phyloP scores from a whole-genome alignment of 345 rosid species.

The Iberis pinnata region DNA sequence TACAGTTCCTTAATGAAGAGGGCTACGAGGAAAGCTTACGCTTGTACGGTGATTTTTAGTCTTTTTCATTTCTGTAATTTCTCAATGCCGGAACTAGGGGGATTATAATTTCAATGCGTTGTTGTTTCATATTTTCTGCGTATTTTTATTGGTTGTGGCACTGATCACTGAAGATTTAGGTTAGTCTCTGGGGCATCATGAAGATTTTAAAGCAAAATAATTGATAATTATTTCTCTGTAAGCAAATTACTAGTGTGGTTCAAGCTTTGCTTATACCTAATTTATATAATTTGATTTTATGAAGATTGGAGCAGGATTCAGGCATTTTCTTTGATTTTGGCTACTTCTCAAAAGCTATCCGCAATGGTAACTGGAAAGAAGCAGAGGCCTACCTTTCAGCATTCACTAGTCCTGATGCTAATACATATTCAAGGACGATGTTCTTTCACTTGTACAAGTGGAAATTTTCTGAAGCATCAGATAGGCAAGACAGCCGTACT shows the following conservation, averaged over 20 bases:
- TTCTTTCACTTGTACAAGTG: slow-evolving; percentile 27
- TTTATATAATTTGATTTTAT: not conserved
- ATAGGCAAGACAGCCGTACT: slow-evolving; percentile 14
- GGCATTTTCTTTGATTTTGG: slow-evolving; percentile 24
- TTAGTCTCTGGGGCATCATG: not conserved
- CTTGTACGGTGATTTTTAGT: slow-evolving; percentile 17
- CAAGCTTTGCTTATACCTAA: not conserved
- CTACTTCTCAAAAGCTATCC: slow-evolving; percentile 24
- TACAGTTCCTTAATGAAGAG: slow-evolving; percentile 30
- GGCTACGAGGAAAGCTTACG: slow-evolving; percentile 25
- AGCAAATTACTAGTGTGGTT: not conserved
- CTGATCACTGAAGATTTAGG: not conserved
- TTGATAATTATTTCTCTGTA: not conserved
- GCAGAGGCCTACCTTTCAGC: slow-evolving; percentile 37
- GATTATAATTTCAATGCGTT: too few species aligned
- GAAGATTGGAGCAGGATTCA: slow-evolving; percentile 38
- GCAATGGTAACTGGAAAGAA: slow-evolving; percentile 26
- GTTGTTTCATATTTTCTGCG: too few species aligned
- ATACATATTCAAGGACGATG: slow-evolving; percentile 27
- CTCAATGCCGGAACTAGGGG: too few species aligned
- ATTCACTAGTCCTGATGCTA: slow-evolving; percentile 27
- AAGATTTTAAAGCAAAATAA: too few species aligned
- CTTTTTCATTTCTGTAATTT: not conserved
- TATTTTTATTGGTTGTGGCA: not conserved
- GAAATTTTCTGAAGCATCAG: slow-evolving; percentile 22